These are phyloP conservation scores for Mycena albidolilacea DNA, from an alignment of 768 basidiomycete species.

Conservation along the genomic window DNA sequence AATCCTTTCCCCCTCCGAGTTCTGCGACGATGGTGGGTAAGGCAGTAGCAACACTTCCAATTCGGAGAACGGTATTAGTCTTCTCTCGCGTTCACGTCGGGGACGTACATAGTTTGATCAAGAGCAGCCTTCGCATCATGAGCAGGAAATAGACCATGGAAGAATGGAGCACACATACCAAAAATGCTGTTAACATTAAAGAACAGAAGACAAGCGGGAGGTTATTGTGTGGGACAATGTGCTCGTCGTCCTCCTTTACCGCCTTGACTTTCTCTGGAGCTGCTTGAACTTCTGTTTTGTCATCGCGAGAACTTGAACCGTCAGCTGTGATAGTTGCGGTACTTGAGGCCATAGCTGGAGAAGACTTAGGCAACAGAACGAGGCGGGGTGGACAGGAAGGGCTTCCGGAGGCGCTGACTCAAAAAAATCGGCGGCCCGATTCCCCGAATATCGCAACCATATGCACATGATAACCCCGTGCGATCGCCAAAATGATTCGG, in stretches of 20 bases:
- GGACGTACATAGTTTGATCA: constrained; percentile 64
- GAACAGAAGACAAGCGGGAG: constrained; percentile 34
- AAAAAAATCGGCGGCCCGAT: too few relatives aligned
- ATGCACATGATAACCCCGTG: too few relatives aligned
- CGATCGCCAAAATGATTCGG: too few relatives aligned
- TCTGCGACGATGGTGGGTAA: constrained; percentile 78
- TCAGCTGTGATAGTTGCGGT: too few relatives aligned
- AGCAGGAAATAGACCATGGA: not conserved
- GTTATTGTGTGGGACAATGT: constrained; percentile 37
- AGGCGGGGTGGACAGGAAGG: too few relatives aligned
- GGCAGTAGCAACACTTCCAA: constrained; percentile 74
- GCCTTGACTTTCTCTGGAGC: constrained; percentile 18
- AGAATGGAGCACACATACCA: constrained; percentile 13
- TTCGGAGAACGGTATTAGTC: not conserved
- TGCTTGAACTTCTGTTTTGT: too few relatives aligned
- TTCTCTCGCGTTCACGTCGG: not conserved
- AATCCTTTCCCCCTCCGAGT: constrained; percentile 72
- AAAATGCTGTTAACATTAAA: constrained; percentile 35
- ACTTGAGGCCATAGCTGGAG: too few relatives aligned
- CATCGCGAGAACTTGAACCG: too few relatives aligned
- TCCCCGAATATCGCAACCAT: too few relatives aligned
- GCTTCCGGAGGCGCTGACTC: too few relatives aligned
- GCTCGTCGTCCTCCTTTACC: constrained; percentile 37
- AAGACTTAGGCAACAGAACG: too few relatives aligned
- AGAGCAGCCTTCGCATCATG: constrained; percentile 43